phyloP scores from a whole-genome alignment of 768 basidiomycete species.

The Collybiopsis luxurians region DNA sequence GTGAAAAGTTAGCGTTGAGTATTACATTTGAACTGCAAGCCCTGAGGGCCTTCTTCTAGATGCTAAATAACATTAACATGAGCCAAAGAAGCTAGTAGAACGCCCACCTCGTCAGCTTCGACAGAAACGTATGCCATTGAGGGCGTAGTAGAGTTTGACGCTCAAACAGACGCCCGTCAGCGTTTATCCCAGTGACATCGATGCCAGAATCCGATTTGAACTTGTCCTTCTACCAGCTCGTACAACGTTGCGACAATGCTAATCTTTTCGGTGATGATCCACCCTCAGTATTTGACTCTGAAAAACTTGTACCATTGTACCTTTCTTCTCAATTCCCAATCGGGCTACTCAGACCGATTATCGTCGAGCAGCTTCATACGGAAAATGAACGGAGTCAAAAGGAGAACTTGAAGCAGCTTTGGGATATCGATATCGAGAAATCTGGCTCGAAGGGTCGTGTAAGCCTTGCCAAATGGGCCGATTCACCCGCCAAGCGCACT shows the following conservation, averaged over 20 bases:
- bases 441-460: conserved; percentile 20
- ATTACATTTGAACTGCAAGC: conserved; percentile 70
- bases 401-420: conserved; percentile 31
- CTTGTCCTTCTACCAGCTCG: conserved; percentile 57
- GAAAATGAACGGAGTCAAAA: conserved; percentile 42
- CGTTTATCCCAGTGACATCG: neutral
- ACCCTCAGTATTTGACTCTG: conserved; percentile 24
- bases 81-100: neutral
- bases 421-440: conserved; percentile 28
- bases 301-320: conserved; percentile 53
- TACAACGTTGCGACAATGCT: conserved; percentile 74
- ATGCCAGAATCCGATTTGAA: conserved; percentile 4
- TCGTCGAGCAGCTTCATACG: conserved; percentile 49
- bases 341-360: conserved; percentile 56
- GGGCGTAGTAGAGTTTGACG: neutral
- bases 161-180: too few relatives aligned
- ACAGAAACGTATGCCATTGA: conserved; percentile 22
- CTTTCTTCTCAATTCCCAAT: conserved; percentile 43
- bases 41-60: conserved; percentile 65
- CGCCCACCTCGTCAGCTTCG: conserved; percentile 8
- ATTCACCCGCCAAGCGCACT: conserved; percentile 56
- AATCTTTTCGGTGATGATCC: conserved; percentile 30
- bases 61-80: conserved; percentile 30
- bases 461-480: conserved; percentile 49
- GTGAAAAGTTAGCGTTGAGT: neutral